Evolutionary conservation across 106 monocot genomes (phyloP), one percentile per base, ranked within the genome.

Genomic region (Amphibolis antarctica): DNA sequence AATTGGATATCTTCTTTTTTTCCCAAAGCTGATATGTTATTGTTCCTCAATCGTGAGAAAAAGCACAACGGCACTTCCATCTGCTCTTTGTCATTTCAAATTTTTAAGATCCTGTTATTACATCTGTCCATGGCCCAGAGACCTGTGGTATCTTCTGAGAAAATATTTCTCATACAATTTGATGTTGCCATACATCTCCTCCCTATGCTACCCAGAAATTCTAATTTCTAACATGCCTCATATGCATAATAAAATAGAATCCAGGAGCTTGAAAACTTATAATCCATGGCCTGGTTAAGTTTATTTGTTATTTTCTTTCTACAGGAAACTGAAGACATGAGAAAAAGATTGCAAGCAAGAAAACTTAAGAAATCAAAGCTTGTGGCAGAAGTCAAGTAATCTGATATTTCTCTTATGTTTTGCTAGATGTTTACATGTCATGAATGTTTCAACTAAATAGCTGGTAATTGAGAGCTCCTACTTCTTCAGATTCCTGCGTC

Each of bases 401-500:
- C 18, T n/a, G 12, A 22, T 56, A n/a, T 63, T n/a, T 49, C 28
- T 12, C 14, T 27, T 2, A 54, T 54, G 7, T 10, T 5, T 56
- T 27, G 15, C n/a, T n/a, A n/a, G n/a, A n/a, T n/a, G n/a, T n/a
- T n/a, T n/a, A n/a, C n/a, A n/a, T n/a, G n/a, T n/a, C n/a, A n/a
- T 53, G 11, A 53, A 53, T 20, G 22, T 22, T 53, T 10, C 19
- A 22, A 10, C 19, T 53, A 22, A 9, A 10, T n/a, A 10, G 9
- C 23, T 20, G 10, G 53, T 24, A 53, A 24, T 19, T 53, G 23
- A 3, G 23, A 10, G 10, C 11, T 53, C 53, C 19, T 53, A 24
- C 4, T 36, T 53, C 43, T 65, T 54, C 72, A 87, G 83, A 53
- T 87, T 80, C 64, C 68, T 87, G 67, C 36, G 73, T 26, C 68